These are phyloP conservation scores for Vitis labrusca DNA, from an alignment of 164 flowering plant species.

Conservation along the genomic window DNA sequence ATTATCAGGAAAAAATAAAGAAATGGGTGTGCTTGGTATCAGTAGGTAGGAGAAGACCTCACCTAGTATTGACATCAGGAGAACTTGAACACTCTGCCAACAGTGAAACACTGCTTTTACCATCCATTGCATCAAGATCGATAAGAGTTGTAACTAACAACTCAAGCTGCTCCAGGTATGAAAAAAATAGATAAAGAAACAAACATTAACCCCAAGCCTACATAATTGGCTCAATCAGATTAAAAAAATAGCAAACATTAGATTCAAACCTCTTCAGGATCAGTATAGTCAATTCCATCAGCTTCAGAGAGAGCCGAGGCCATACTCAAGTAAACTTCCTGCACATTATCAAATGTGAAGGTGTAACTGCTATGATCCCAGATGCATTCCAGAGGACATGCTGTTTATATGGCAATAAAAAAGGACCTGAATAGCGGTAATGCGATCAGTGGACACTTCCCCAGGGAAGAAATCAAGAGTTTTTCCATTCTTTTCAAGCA, in stretches of 20 bases:
- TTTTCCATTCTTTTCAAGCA: slow-evolving; percentile 90
- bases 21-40: too few species aligned
- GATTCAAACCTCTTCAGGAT: slow-evolving; percentile 84
- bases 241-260: background rate
- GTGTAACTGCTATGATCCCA: background rate
- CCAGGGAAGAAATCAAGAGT: slow-evolving; percentile 62
- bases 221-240: slow-evolving; percentile 4
- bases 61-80: slow-evolving; percentile 92
- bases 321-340: slow-evolving; percentile 91
- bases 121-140: slow-evolving; percentile 99
- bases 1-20: too few species aligned
- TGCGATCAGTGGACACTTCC: slow-evolving; percentile 78
- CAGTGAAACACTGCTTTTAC: slow-evolving; percentile 86
- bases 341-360: slow-evolving; percentile 7
- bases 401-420: background rate
- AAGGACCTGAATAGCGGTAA: slow-evolving; percentile 82
- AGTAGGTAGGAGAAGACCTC: background rate
- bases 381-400: background rate
- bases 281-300: slow-evolving; percentile 91
- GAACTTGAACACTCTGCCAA: slow-evolving; percentile 93
- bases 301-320: slow-evolving; percentile 93
- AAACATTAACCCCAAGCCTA: background rate
- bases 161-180: slow-evolving; percentile 70
- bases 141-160: slow-evolving; percentile 80
- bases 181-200: slow-evolving; percentile 11